Conservation (phyloP, 2,329 filamentous ascomycete species). For the Epichloe sp. region DNA sequence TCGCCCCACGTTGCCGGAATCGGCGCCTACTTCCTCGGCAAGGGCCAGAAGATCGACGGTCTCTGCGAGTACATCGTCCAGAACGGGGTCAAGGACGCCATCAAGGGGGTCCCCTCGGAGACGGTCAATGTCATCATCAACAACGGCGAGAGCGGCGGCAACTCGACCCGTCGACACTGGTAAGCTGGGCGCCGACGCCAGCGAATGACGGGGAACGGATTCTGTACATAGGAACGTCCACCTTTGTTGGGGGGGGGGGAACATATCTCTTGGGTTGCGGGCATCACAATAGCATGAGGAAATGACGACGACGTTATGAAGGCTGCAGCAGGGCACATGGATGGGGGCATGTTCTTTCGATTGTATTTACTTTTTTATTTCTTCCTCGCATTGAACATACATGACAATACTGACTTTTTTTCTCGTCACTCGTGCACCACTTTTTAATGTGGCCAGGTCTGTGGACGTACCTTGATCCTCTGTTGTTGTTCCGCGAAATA, state of each 20-base stretch:
- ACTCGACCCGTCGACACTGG: background rate
- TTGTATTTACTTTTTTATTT: background rate
- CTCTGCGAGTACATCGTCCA: conserved; percentile 33
- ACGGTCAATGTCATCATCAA: conserved; percentile 41
- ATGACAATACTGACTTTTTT: too few species aligned
- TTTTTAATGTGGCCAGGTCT: too few species aligned
- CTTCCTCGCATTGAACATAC: background rate
- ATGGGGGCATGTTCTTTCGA: background rate
- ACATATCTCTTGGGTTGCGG: background rate
- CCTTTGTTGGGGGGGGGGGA: too few species aligned
- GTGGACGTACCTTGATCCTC: too few species aligned
- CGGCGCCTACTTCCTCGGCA: conserved; percentile 30
- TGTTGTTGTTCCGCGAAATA: too few species aligned
- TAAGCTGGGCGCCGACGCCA: background rate
- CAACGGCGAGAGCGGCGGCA: conserved; percentile 27
- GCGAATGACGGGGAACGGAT: background rate
- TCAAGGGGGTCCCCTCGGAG: conserved; percentile 26
- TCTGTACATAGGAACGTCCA: background rate
- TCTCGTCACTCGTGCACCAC: too few species aligned
- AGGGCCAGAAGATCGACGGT: conserved; percentile 28
- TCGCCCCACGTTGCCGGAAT: conserved; percentile 27
- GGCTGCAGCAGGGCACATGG: background rate
- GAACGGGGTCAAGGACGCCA: conserved; percentile 27
- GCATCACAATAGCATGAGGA: background rate
- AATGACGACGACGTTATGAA: background rate